Conservation (phyloP, 805 yeast genomes). For the Saturnispora halmiae region DNA sequence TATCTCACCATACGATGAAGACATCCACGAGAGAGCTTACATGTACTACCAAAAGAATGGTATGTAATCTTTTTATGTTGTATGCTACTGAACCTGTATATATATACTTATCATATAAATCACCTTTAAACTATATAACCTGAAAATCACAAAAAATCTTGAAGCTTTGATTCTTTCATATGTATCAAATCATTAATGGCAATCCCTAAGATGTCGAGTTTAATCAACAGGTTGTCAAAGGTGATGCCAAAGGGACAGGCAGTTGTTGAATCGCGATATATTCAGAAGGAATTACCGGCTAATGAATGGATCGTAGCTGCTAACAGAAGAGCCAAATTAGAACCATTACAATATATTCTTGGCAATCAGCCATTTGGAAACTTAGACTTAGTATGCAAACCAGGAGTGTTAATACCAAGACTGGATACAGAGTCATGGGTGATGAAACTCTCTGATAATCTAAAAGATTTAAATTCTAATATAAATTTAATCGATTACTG, state of each 20-base stretch:
- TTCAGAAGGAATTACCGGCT: slow-evolving; percentile 44
- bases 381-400: slow-evolving; percentile 48
- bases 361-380: slow-evolving; percentile 83
- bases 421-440: slow-evolving; percentile 97
- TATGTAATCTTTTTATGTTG: slow-evolving; percentile 10
- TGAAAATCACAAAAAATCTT: too few relatives aligned
- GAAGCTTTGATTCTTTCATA: too few relatives aligned
- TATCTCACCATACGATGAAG: slow-evolving; percentile 75
- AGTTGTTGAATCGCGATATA: slow-evolving; percentile 54
- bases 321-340: slow-evolving; percentile 37
- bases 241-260: slow-evolving; percentile 32
- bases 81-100: slow-evolving; percentile 1
- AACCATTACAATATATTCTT: slow-evolving; percentile 78
- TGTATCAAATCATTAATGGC: not conserved
- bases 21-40: slow-evolving; percentile 86
- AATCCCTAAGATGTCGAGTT: not conserved
- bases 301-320: slow-evolving; percentile 46
- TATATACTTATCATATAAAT: slow-evolving; percentile 3
- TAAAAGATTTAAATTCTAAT: slow-evolving; percentile 4
- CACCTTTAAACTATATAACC: too few relatives aligned
- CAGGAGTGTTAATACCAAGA: slow-evolving; percentile 76
- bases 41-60: slow-evolving; percentile 85
- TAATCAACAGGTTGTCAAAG: slow-evolving; percentile 8
- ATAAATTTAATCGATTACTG: slow-evolving; percentile 51
- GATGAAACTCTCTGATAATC: slow-evolving; percentile 29